Conservation (phyloP, 225 moss, liverwort and hornwort genomes). For the Anthoceros angustus region DNA sequence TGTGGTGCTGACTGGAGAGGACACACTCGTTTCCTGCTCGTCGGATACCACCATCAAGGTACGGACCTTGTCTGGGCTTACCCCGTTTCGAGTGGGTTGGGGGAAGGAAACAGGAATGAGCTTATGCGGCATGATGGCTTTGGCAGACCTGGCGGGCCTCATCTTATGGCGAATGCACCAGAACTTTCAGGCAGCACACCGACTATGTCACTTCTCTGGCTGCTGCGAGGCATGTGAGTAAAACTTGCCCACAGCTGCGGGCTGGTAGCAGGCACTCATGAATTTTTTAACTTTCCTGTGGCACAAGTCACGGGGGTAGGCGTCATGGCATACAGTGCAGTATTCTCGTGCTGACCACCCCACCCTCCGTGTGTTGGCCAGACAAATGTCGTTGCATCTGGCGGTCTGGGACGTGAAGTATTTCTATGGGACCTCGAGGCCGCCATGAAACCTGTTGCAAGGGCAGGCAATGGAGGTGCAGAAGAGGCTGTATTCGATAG, state of each 20-base stretch:
- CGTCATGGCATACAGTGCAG: too few relatives aligned
- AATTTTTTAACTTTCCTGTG: too few relatives aligned
- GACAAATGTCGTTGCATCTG: slow-evolving; percentile 77
- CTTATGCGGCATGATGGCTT: background rate
- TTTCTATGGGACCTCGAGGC: slow-evolving; percentile 96
- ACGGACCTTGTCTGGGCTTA: background rate
- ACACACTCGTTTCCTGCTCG: slow-evolving; percentile 81
- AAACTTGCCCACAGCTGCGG: background rate
- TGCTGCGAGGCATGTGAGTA: slow-evolving; percentile 54
- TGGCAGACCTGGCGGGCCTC: slow-evolving; percentile 73
- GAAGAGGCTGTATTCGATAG: slow-evolving; percentile 56
- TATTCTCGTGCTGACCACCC: background rate
- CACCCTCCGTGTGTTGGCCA: slow-evolving; percentile 13
- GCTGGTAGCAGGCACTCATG: too few relatives aligned
- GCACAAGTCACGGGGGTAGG: too few relatives aligned
- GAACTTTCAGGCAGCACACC: slow-evolving; percentile 85
- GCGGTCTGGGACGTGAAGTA: slow-evolving; percentile 78
- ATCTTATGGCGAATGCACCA: slow-evolving; percentile 72
- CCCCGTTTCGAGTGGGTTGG: background rate
- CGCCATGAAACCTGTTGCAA: slow-evolving; percentile 66
- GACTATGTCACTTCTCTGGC: slow-evolving; percentile 88
- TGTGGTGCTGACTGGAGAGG: slow-evolving; percentile 61
- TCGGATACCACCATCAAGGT: slow-evolving; percentile 93
- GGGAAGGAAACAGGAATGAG: background rate
- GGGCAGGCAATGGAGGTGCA: slow-evolving; percentile 51